Base-by-base conservation (phyloP, 768 basidiomycete genomes). In the Trichaptum fuscoviolaceum region DNA sequence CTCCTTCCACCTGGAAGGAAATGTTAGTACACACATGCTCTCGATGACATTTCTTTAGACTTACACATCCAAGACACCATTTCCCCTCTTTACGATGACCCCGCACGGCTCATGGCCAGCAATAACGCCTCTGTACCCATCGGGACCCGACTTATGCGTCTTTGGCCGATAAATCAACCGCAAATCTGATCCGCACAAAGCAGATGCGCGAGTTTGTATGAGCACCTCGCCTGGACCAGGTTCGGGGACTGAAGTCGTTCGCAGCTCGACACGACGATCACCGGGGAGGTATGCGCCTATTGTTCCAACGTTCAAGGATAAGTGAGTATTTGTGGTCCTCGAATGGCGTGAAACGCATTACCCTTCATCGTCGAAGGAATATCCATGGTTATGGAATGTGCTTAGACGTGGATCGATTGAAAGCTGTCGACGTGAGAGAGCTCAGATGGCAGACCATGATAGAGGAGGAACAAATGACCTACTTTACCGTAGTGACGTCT, bases 61-160 rank as follows among this genome's bases (percentile, higher is more conserved):
- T 63, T 27, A 63, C 63, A 35, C 36, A 63, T 63, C 63, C 18
- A 35, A 20, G 15, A 63, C 63, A 4, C 63, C 63, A 36, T 34
- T 6, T 27, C 63, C 63, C 27, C 63, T 27, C 35, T 63, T 63
- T 26, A 63, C 63, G 27, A 63, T 63, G 18, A 63, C 12, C 35
- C 63, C 63, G n/a, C 63, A 63, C 24, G 63, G 63, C 24, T 63
- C 63, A 63, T 63, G 63, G 18, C 63, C 63, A 25, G 63, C 63
- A 25, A 63, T 63, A 20, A 63, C 63, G 27, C 63, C 63, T 15
- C 24, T 30, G 27, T 63, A 63, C 17, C 63, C 63, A 4, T 63
- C 63, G 4, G 63, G 26, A n/a, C 35, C 63, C 15, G 63, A 35
- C 20, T 63, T 63, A 26, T 63, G 63, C 20, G 27, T 24, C 24